These are phyloP conservation scores for Boletellus sp. DNA, from an alignment of 768 basidiomycete species.

Conservation along the genomic window DNA sequence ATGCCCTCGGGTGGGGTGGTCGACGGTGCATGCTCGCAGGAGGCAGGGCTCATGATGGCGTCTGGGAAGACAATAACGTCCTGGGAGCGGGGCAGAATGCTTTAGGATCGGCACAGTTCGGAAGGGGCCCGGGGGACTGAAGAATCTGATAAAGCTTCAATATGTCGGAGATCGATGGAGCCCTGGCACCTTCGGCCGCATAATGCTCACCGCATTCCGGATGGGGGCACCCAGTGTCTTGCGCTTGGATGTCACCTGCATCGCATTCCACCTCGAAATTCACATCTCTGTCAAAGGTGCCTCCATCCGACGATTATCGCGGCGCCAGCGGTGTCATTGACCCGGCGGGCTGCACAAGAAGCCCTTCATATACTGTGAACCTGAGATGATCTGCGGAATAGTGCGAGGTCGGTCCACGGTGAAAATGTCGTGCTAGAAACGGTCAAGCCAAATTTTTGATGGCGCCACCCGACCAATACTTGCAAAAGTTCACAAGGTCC, in stretches of 20 bases:
- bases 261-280: neutral
- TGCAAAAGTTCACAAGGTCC: too few relatives aligned
- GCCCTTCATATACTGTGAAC: neutral
- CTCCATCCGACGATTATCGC: neutral
- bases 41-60: constrained; percentile 7
- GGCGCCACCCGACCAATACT: too few relatives aligned
- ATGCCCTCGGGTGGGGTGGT: constrained; percentile 8
- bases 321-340: neutral
- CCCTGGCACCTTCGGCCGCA: neutral
- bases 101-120: constrained; percentile 17
- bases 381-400: neutral
- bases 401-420: neutral
- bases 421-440: neutral
- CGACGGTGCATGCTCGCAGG: neutral
- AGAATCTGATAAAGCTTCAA: too few relatives aligned
- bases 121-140: neutral
- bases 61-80: too few relatives aligned
- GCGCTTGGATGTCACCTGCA: neutral
- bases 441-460: too few relatives aligned
- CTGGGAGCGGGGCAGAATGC: neutral
- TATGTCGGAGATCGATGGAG: too few relatives aligned
- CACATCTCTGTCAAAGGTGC: neutral
- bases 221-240: neutral
- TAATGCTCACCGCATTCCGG: neutral
- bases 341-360: neutral